These are phyloP conservation scores for Xylaria hypoxylon DNA, from an alignment of 2,329 filamentous ascomycete genomes.

Conservation along the genomic window DNA sequence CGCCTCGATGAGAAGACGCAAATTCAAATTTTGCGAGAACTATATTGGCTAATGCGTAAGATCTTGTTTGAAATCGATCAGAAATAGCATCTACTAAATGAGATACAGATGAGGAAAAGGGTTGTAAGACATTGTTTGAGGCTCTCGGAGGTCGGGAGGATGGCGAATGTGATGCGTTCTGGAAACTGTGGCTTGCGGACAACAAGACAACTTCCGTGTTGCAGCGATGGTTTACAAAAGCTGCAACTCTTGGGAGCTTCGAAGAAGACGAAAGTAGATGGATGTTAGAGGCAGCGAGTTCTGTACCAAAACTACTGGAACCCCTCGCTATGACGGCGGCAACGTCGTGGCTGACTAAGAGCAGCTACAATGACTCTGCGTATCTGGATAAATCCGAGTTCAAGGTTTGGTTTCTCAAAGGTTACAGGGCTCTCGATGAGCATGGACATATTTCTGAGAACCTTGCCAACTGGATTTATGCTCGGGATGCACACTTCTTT, in stretches of 20 bases:
- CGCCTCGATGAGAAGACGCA: conserved; percentile 6
- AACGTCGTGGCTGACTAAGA: conserved; percentile 19
- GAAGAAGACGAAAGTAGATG: conserved; percentile 4
- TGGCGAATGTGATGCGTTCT: conserved; percentile 18
- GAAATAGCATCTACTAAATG: neutral
- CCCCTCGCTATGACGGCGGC: conserved; percentile 15
- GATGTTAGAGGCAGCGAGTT: conserved; percentile 8
- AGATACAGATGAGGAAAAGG: conserved; percentile 13
- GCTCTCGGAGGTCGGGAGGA: neutral
- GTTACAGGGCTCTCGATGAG: conserved; percentile 17
- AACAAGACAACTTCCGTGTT: conserved; percentile 10
- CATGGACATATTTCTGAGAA: conserved; percentile 6
- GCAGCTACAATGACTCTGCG: conserved; percentile 7
- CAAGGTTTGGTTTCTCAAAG: conserved; percentile 21
- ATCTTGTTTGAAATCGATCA: neutral
- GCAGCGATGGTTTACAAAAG: conserved; percentile 19
- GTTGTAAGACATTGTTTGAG: conserved; percentile 7
- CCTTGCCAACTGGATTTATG: conserved; percentile 10
- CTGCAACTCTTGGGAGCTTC: neutral
- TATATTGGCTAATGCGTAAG: conserved; percentile 27
- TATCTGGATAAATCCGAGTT: conserved; percentile 19
- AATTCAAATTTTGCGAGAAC: conserved; percentile 13
- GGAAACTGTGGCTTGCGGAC: conserved; percentile 18
- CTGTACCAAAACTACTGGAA: conserved; percentile 8
- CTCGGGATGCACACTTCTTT: conserved; percentile 3